These are phyloP conservation scores for Pseudocercospora crystallina DNA, from an alignment of 2,329 filamentous ascomycete species.

Conservation along the genomic window DNA sequence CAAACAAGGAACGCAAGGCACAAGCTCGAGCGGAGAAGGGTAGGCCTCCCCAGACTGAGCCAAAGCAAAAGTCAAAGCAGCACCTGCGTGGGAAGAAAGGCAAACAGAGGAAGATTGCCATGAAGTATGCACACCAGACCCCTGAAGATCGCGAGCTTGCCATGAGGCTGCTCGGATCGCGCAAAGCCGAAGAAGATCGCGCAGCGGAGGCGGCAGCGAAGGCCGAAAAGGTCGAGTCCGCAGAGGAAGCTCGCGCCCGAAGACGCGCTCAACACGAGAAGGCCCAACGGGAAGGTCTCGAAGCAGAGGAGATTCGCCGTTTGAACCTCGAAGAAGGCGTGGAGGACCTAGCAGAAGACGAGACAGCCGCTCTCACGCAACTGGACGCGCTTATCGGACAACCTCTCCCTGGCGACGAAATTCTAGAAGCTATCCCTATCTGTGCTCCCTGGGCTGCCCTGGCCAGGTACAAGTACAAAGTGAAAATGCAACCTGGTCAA, in stretches of 20 bases:
- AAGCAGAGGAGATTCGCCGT: slow-evolving; percentile 69
- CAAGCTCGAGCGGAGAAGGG: slow-evolving; percentile 16
- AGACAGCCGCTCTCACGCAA: slow-evolving; percentile 47
- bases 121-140: slow-evolving; percentile 91
- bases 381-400: slow-evolving; percentile 75
- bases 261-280: slow-evolving; percentile 77
- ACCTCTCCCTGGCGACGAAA: slow-evolving; percentile 78
- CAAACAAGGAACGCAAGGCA: slow-evolving; percentile 37
- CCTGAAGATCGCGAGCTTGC: slow-evolving; percentile 86
- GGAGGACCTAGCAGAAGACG: slow-evolving; percentile 35
- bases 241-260: slow-evolving; percentile 68
- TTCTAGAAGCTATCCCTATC: slow-evolving; percentile 64
- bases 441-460: slow-evolving; percentile 65
- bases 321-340: slow-evolving; percentile 60
- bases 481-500: slow-evolving; percentile 85
- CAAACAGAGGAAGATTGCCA: slow-evolving; percentile 83
- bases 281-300: slow-evolving; percentile 71
- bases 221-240: slow-evolving; percentile 63
- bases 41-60: slow-evolving; percentile 14
- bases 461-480: slow-evolving; percentile 82
- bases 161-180: slow-evolving; percentile 80
- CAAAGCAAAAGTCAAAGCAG: slow-evolving; percentile 21
- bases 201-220: slow-evolving; percentile 61
- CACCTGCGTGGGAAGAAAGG: slow-evolving; percentile 67
- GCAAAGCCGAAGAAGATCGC: slow-evolving; percentile 64